Conservation (phyloP, 2,329 filamentous ascomycete genomes). For the Thelonectria blattea region DNA sequence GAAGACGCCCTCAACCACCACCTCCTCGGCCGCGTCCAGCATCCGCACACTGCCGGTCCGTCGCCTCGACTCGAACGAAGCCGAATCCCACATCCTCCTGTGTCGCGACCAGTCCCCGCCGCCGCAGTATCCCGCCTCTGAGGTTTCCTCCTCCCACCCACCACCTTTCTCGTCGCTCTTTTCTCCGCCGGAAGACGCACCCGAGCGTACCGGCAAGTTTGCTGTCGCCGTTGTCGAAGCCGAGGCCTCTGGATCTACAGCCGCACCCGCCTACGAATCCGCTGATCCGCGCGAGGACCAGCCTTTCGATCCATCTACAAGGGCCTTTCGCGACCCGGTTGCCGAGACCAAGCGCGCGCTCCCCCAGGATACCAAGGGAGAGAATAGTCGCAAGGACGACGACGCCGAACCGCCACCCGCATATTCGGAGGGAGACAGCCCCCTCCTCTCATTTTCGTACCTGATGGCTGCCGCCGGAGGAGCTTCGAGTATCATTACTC, state of each 20-base stretch:
- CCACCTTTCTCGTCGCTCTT: slow-evolving; percentile 69
- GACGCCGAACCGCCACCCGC: slow-evolving; percentile 94
- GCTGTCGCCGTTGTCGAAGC: slow-evolving; percentile 41
- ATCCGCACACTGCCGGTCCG: slow-evolving; percentile 36
- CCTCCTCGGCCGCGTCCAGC: slow-evolving; percentile 33
- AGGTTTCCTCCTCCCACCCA: slow-evolving; percentile 59
- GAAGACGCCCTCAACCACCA: slow-evolving; percentile 40
- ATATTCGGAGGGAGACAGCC: slow-evolving; percentile 93
- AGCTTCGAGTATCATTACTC: slow-evolving; percentile 97
- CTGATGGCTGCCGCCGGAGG: slow-evolving; percentile 98
- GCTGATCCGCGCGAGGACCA: slow-evolving; percentile 40
- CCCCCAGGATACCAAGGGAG: slow-evolving; percentile 80
- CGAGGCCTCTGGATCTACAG: slow-evolving; percentile 45
- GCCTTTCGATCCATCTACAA: slow-evolving; percentile 45
- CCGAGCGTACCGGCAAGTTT: slow-evolving; percentile 43
- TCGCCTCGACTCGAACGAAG: slow-evolving; percentile 32
- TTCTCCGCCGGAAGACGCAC: slow-evolving; percentile 45
- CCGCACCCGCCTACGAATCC: slow-evolving; percentile 63
- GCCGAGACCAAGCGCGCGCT: slow-evolving; percentile 85
- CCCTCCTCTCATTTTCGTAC: slow-evolving; percentile 90
- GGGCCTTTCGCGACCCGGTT: slow-evolving; percentile 56
- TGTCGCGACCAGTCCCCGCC: slow-evolving; percentile 57
- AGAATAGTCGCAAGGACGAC: slow-evolving; percentile 75
- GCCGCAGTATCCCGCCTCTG: slow-evolving; percentile 64
- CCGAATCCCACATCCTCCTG: slow-evolving; percentile 34